Evolutionary conservation across 306 rosid genomes (phyloP), one percentile per base, ranked within the genome.

Genomic region (Cercis canadensis): DNA sequence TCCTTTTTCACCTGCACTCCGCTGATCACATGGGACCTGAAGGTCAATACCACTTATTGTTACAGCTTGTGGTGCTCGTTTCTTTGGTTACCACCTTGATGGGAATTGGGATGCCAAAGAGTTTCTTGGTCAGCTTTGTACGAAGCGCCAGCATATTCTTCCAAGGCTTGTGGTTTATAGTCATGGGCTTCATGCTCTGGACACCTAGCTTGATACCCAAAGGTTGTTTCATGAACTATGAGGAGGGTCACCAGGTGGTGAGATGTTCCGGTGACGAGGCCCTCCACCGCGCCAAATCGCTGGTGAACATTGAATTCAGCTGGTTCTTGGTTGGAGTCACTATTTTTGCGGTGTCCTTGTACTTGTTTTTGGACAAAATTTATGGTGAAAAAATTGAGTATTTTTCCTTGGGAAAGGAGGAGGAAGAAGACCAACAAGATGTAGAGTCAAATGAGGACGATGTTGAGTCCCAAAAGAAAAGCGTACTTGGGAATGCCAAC

Each of bases 21-120:
- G 78, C 97, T 0, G 98, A 90, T 40, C 98, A 94, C 74, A 67
- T 8, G 51, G 97, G 96, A 1, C 96, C 95, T 0, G 96, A 90
- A 51, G 98, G 97, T 5, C 98, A 89, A 19, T 94, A 84, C 79
- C 98, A 94, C 67, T 11, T 84, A 52, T 58, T 93, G 33, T 57
- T 93, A 0, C 94, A 88, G 56, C 56, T 90, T 0, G 12, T 94
- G 0, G 40, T 90, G 21, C 0, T 69, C 0, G 67, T 86, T 0
- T 88, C 89, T 4, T 17, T 94, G 0, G 31, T 57, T 44, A 84
- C 92, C 0, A 57, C 96, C 5, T 76, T 93, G 0, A 6, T 89
- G 24, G 96, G 92, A 58, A 87, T 93, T 19, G 71, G 79, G 17
- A 0, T 81, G 0, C 85, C 86, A 0, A 66, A 45, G 12, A 88